Percentiles rank a stretch among this genome's conserved stretches.
phyloP scores from a whole-genome alignment of 805 yeast genomes.

The Kodamaea fukazawae region DNA sequence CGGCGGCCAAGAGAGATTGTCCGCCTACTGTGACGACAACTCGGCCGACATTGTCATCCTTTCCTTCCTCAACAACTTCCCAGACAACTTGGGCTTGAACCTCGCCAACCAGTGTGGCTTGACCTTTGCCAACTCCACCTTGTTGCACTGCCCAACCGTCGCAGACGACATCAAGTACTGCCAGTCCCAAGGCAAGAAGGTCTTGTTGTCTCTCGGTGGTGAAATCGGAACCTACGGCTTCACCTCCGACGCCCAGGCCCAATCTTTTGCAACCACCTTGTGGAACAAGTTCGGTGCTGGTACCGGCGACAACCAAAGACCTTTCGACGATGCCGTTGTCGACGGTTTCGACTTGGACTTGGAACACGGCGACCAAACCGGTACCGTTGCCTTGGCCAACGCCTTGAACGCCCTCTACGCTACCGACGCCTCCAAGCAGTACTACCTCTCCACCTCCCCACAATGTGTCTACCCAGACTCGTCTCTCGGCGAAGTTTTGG shows the following conservation, averaged over 20 bases:
- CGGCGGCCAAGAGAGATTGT: slow-evolving; percentile 35
- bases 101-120: slow-evolving; percentile 11
- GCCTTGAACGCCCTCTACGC: slow-evolving; percentile 23
- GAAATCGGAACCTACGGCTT: slow-evolving; percentile 39
- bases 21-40: slow-evolving; percentile 60
- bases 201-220: slow-evolving; percentile 44
- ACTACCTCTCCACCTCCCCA: slow-evolving; percentile 37
- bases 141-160: slow-evolving; percentile 2
- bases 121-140: slow-evolving; percentile 2
- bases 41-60: slow-evolving; percentile 70
- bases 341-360: slow-evolving; percentile 35
- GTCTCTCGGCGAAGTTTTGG: slow-evolving; percentile 32
- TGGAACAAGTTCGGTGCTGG: slow-evolving; percentile 40
- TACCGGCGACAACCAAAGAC: slow-evolving; percentile 3
- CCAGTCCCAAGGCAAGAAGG: slow-evolving; percentile 51
- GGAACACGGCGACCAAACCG: slow-evolving; percentile 31
- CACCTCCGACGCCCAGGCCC: slow-evolving; percentile 49
- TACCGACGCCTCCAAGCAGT: slow-evolving; percentile 28
- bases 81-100: slow-evolving; percentile 29
- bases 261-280: slow-evolving; percentile 45
- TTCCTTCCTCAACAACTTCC: slow-evolving; percentile 67
- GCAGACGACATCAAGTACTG: slow-evolving; percentile 7
- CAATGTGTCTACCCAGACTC: slow-evolving; percentile 41
- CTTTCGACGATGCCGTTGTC: slow-evolving; percentile 8
- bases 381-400: slow-evolving; percentile 13